Conservation (phyloP, 768 basidiomycete genomes). For the Leccinum broughii region DNA sequence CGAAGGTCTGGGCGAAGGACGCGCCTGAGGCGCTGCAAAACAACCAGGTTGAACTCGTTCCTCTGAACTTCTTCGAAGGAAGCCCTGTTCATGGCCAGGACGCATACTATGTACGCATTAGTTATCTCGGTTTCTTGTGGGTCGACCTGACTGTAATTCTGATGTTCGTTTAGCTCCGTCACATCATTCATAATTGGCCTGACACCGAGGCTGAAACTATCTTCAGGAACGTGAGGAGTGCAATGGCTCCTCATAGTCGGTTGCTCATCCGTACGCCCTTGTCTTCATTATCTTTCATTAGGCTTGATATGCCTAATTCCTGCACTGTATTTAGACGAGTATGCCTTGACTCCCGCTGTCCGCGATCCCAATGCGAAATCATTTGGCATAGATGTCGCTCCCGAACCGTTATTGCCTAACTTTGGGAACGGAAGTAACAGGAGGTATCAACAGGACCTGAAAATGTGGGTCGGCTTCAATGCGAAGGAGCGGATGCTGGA, state of each 20-base stretch:
- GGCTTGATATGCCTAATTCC: neutral
- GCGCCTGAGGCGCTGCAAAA: neutral
- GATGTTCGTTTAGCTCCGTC: conserved; percentile 21
- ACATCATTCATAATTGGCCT: conserved; percentile 39
- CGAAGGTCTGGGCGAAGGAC: neutral
- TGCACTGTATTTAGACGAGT: conserved; percentile 20
- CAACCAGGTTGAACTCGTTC: neutral
- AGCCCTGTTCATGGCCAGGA: neutral
- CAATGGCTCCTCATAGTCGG: conserved; percentile 31
- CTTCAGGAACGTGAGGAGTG: conserved; percentile 29
- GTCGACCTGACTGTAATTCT: neutral
- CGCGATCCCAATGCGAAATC: conserved; percentile 8
- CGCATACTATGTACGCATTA: neutral
- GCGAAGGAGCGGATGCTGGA: conserved; percentile 43
- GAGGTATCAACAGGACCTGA: conserved; percentile 45
- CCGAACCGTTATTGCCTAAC: conserved; percentile 48
- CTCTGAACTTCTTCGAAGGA: neutral
- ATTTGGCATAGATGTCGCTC: conserved; percentile 33
- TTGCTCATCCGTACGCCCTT: conserved; percentile 35
- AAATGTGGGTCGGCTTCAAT: conserved; percentile 46
- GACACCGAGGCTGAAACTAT: conserved; percentile 34
- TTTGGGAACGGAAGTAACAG: conserved; percentile 44
- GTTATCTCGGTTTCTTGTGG: neutral
- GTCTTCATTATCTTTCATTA: neutral
- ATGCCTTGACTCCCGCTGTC: conserved; percentile 14